Evolutionary conservation across 2,329 filamentous ascomycete genomes (phyloP).

Genomic region (Cercospora zeae-maydis): DNA sequence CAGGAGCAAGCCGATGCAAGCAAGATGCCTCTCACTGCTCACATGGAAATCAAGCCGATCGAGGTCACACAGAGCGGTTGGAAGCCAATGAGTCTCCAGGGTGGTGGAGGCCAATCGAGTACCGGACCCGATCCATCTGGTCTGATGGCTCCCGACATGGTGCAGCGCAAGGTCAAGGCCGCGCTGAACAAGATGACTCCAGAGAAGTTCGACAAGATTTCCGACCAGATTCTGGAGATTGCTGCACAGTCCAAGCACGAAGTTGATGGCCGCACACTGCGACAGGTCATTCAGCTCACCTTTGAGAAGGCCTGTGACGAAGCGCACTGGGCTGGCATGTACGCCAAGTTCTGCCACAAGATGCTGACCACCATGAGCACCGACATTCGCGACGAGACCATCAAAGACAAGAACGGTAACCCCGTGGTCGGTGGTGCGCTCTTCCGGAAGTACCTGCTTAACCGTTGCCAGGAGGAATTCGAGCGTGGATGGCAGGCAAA

Average conservation of each 20-base stretch:
- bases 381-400: constrained; percentile 92
- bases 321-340: constrained; percentile 98
- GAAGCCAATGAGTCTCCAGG: constrained; percentile 68
- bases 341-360: constrained; percentile 95
- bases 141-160: constrained; percentile 82
- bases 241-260: constrained; percentile 95
- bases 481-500: constrained; percentile 95
- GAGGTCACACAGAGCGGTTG: constrained; percentile 71
- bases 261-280: constrained; percentile 84
- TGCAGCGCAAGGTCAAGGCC: constrained; percentile 98
- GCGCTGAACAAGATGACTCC: constrained; percentile 99
- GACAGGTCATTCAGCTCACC: constrained; percentile 96
- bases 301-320: constrained; percentile 99
- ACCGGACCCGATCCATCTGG: constrained; percentile 45
- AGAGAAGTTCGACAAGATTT: constrained; percentile 95
- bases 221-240: constrained; percentile 88
- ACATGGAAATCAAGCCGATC: constrained; percentile 77
- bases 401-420: constrained; percentile 83
- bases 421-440: constrained; percentile 88
- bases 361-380: constrained; percentile 95
- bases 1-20: constrained; percentile 70
- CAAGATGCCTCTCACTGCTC: constrained; percentile 86
- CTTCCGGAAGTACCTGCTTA: constrained; percentile 98
- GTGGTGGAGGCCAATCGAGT: constrained; percentile 41
- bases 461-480: constrained; percentile 97